phyloP scores from a whole-genome alignment of 2,329 filamentous ascomycete species.

The Beauveria sp. region DNA sequence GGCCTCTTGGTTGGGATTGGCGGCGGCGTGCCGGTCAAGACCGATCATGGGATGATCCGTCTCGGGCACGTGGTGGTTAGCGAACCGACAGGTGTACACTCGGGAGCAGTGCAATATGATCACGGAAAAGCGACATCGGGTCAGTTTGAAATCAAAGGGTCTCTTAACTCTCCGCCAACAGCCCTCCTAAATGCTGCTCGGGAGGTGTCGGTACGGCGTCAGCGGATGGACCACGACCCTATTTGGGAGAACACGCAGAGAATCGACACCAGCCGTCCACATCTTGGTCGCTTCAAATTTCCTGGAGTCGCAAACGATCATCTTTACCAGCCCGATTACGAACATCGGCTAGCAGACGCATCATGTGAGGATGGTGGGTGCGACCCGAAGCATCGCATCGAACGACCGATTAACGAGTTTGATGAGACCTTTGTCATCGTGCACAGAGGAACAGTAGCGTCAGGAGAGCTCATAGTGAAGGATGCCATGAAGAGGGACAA shows the following conservation, averaged over 20 bases:
- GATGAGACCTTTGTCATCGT: constrained; percentile 11
- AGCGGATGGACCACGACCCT: constrained; percentile 4
- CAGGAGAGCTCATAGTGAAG: constrained; percentile 14
- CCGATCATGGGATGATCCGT: constrained; percentile 16
- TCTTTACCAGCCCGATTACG: constrained; percentile 10
- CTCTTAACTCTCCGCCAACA: constrained; percentile 11
- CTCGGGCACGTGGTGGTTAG: constrained; percentile 19
- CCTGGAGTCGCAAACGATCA: constrained; percentile 11
- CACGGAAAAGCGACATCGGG: constrained; percentile 15
- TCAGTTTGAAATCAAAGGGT: constrained; percentile 15
- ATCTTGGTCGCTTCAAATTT: constrained; percentile 8
- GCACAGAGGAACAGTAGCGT: constrained; percentile 16
- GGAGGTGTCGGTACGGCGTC: constrained; percentile 7
- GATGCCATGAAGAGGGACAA: constrained; percentile 13
- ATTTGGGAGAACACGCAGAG: constrained; percentile 8
- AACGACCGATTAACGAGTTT: constrained; percentile 8
- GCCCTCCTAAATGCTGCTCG: constrained; percentile 15
- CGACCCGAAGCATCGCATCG: constrained; percentile 7
- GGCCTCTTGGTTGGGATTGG: constrained; percentile 19
- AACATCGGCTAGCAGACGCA: constrained; percentile 1
- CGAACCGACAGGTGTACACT: constrained; percentile 13
- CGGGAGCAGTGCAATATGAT: constrained; percentile 16
- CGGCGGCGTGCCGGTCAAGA: constrained; percentile 15
- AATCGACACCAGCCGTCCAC: constrained; percentile 1
- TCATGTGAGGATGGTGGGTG: constrained; percentile 12